These are phyloP conservation scores for Eucalyptus tenuipes DNA, from an alignment of 345 rosid genomes.

Conservation along the genomic window DNA sequence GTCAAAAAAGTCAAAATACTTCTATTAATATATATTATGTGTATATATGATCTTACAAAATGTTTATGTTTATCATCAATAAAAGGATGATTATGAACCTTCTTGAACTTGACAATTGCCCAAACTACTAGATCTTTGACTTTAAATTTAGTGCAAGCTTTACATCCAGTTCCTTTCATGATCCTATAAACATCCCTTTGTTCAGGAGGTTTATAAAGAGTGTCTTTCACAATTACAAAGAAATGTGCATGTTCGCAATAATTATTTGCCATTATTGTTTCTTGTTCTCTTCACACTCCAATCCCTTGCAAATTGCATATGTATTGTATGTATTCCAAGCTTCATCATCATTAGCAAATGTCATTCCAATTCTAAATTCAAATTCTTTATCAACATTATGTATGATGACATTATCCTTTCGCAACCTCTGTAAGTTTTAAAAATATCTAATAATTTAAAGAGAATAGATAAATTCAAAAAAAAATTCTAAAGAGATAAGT, in stretches of 20 bases:
- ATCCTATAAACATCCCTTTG: not conserved
- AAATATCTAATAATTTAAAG: not conserved
- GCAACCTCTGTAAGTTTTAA: accelerated
- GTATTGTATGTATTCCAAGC: not conserved
- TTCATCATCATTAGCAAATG: not conserved
- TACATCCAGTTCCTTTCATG: not conserved
- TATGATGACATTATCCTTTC: not conserved
- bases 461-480: not conserved
- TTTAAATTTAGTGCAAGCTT: not conserved
- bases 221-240: not conserved
- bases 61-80: not conserved
- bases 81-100: not conserved
- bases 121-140: not conserved
- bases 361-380: not conserved
- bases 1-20: too few species aligned
- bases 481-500: not conserved
- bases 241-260: not conserved
- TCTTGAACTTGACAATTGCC: not conserved
- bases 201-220: not conserved
- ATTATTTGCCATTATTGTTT: too few species aligned
- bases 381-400: not conserved
- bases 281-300: not conserved
- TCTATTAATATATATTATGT: too few species aligned
- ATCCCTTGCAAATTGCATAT: not conserved
- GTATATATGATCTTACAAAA: not conserved